These are phyloP conservation scores for Collariella sp. DNA, from an alignment of 495 filamentous ascomycete genomes.

Conservation along the genomic window DNA sequence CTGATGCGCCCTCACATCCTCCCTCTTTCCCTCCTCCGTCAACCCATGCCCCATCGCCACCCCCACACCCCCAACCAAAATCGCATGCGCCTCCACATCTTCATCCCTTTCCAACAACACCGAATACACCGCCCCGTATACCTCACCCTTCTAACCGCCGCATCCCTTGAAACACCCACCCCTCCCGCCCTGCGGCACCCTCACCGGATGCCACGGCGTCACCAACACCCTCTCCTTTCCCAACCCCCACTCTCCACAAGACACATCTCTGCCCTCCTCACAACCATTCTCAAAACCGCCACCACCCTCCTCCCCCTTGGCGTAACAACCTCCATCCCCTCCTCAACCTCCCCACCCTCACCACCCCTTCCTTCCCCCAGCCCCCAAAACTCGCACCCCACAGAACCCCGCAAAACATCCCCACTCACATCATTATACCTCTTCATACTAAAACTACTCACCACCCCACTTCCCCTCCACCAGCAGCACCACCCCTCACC, in stretches of 20 bases:
- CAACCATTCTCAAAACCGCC: conserved; percentile 31
- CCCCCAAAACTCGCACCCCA: conserved; percentile 25
- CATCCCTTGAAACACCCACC: conserved; percentile 30
- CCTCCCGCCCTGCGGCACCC: neutral
- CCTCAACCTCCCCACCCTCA: conserved; percentile 21
- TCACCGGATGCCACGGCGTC: conserved; percentile 40
- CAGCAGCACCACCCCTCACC: too few relatives aligned
- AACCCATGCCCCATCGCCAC: conserved; percentile 40
- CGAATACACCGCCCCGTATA: conserved; percentile 38
- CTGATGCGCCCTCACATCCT: conserved; percentile 32
- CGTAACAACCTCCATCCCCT: conserved; percentile 31
- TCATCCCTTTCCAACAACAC: conserved; percentile 32
- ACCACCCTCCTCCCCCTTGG: conserved; percentile 31
- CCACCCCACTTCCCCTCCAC: neutral
- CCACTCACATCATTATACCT: conserved; percentile 16
- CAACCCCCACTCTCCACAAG: conserved; percentile 1
- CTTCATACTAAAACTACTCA: conserved; percentile 27
- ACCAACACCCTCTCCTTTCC: conserved; percentile 14
- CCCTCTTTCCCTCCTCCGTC: neutral
- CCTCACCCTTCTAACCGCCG: conserved; percentile 14
- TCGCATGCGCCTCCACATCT: conserved; percentile 32
- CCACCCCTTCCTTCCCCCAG: neutral
- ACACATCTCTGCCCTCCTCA: conserved; percentile 16
- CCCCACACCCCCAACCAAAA: conserved; percentile 36
- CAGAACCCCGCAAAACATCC: conserved; percentile 33